Conservation (phyloP, 768 basidiomycete species). For the Rhodotorula toruloides region DNA sequence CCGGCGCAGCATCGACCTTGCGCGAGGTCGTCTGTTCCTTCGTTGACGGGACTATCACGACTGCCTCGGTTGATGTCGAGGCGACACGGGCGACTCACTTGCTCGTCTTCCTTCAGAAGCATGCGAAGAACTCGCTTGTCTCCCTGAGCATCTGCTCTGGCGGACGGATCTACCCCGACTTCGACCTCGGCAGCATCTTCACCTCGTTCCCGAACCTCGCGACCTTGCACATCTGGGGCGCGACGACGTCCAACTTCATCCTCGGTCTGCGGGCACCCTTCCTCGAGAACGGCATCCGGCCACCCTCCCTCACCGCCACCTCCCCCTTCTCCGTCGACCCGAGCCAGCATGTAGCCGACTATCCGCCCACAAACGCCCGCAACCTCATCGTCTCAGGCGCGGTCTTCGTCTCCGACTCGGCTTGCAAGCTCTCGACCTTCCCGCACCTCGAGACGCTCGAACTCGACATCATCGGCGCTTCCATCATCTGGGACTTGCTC, state of each 20-base stretch:
- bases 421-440: constrained; percentile 8
- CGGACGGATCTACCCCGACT: constrained; percentile 25
- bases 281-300: not conserved
- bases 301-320: not conserved
- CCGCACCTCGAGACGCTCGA: constrained; percentile 16
- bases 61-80: constrained; percentile 11
- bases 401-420: constrained; percentile 15
- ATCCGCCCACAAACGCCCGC: not conserved
- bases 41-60: constrained; percentile 23
- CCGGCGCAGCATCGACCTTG: not conserved
- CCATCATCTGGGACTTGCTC: constrained; percentile 17
- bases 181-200: constrained; percentile 17
- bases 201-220: constrained; percentile 1
- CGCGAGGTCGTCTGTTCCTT: constrained; percentile 26
- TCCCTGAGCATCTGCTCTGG: constrained; percentile 8
- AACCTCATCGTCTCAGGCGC: constrained; percentile 14
- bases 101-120: constrained; percentile 12
- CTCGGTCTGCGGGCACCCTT: constrained; percentile 16
- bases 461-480: constrained; percentile 17
- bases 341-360: not conserved
- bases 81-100: not conserved
- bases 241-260: constrained; percentile 13
- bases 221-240: constrained; percentile 8
- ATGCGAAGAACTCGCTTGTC: not conserved
- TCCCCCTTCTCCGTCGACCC: not conserved